Conservation (phyloP, 140 eudicot species). For the Oenanthe javanica region DNA sequence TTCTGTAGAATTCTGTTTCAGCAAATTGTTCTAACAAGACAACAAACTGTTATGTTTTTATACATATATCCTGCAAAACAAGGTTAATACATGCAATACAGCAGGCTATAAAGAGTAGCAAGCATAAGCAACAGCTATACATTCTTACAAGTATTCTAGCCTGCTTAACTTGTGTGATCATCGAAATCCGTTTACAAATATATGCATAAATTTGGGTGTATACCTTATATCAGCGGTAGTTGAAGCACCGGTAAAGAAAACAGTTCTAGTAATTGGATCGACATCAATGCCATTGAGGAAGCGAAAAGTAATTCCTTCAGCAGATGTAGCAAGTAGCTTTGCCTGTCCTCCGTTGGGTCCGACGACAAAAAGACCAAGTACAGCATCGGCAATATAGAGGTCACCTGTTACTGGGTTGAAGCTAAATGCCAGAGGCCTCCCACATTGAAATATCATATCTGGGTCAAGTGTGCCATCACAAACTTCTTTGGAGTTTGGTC, state of each 20-base stretch:
- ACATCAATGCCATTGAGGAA: constrained; percentile 12
- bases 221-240: constrained; percentile 5
- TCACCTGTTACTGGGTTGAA: not conserved
- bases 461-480: constrained; percentile 1
- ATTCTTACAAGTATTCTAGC: too few relatives aligned
- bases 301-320: constrained; percentile 1
- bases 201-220: not conserved
- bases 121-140: too few relatives aligned
- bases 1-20: too few relatives aligned
- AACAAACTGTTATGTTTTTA: too few relatives aligned
- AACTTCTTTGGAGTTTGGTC: not conserved
- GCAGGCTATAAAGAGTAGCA: too few relatives aligned
- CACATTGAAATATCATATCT: not conserved
- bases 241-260: not conserved
- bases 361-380: constrained; percentile 2
- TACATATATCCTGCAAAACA: too few relatives aligned
- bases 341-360: constrained; percentile 2
- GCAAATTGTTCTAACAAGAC: too few relatives aligned
- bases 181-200: not conserved
- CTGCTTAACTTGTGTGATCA: too few relatives aligned
- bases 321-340: not conserved
- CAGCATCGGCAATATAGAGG: not conserved
- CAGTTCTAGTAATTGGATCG: not conserved
- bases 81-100: too few relatives aligned
- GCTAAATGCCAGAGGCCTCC: not conserved